Base-by-base conservation (phyloP, 495 filamentous ascomycete species). In the Bombardia bombarda region DNA sequence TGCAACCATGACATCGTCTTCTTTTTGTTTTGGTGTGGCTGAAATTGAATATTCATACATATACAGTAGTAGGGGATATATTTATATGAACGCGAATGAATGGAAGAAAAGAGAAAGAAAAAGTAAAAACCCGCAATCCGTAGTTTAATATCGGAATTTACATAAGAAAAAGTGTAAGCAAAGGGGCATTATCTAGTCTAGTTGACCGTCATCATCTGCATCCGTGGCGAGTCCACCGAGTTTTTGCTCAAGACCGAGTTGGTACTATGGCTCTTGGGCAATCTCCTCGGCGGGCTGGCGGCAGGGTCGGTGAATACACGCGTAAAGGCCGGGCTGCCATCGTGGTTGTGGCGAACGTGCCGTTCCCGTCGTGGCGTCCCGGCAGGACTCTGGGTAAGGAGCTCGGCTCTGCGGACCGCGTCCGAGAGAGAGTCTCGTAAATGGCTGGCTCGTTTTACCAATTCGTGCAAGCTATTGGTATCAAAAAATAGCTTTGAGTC, bases 401-500 rank as follows among this genome's bases (percentile, higher is more conserved):
- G 80, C 55, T 94, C 88, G 32, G 84, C 86, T 53, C 81, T 80
- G 40, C 87, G 84, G 48, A 92, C 77, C 10, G 85, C 69, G 42
- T 90, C 85, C 34, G 84, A 83, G 37, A 90, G 63, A 4, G 77
- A 74, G 46, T 85, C 79, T 8, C 77, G 84, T 18, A 95, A 74
- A 10, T 80, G 80, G 23, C 81, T 82, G 2, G 90, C 88, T 30
- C 89, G 83, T 44, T 86, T 80, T 14, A 96, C 89, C 36, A 96
- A 71, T 58, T 90, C 86, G 46, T 82, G 80, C 17, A 96, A 77
- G 44, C 86, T 93, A 24, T 83, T 87, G 8, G 88, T 95, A 56
- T 95, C 89, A 51, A 96, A 96, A 12, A 86, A 86, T 24, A 95
- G 79, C 60, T 93, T 93, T 47, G 83, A 83, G 32, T 78, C 64